phyloP scores from a whole-genome alignment of 805 yeast genomes.

The Teunomyces atbi region DNA sequence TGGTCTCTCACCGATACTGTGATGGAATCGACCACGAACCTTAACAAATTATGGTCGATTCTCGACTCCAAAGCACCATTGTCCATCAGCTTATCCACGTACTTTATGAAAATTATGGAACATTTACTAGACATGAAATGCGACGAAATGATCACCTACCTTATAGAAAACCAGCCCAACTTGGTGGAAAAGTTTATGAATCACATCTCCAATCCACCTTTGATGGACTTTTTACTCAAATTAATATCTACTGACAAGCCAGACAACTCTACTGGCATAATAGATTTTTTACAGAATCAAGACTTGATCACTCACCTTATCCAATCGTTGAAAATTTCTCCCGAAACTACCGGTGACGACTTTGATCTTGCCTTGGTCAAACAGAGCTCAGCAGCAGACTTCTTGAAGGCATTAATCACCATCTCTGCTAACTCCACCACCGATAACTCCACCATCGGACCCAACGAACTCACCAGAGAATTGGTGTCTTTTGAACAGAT shows the following conservation, averaged over 20 bases:
- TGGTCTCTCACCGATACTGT: slow-evolving; percentile 93
- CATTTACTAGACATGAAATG: slow-evolving; percentile 48
- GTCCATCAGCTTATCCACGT: slow-evolving; percentile 76
- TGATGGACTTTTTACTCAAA: slow-evolving; percentile 45
- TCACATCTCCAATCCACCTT: slow-evolving; percentile 45
- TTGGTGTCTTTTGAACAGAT: slow-evolving; percentile 39
- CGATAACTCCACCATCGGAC: slow-evolving; percentile 46
- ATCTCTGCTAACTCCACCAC: slow-evolving; percentile 47
- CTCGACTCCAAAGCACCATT: slow-evolving; percentile 66
- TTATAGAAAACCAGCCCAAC: slow-evolving; percentile 42
- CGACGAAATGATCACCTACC: slow-evolving; percentile 45
- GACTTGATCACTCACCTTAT: slow-evolving; percentile 35
- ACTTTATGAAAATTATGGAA: slow-evolving; percentile 89
- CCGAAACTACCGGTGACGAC: slow-evolving; percentile 7
- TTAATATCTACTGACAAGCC: slow-evolving; percentile 47
- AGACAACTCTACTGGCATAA: slow-evolving; percentile 46
- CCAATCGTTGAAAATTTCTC: slow-evolving; percentile 28
- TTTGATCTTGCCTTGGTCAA: slow-evolving; percentile 23
- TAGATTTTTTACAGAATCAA: slow-evolving; percentile 44
- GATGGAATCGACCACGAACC: slow-evolving; percentile 65
- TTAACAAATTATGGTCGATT: slow-evolving; percentile 76
- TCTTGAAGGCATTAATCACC: slow-evolving; percentile 44
- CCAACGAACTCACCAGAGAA: slow-evolving; percentile 45
- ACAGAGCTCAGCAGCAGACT: slow-evolving; percentile 45
- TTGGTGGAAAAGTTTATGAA: slow-evolving; percentile 42